These are phyloP conservation scores for Tetraselmis striata DNA, from an alignment of 139 green algal genomes.

Conservation along the genomic window DNA sequence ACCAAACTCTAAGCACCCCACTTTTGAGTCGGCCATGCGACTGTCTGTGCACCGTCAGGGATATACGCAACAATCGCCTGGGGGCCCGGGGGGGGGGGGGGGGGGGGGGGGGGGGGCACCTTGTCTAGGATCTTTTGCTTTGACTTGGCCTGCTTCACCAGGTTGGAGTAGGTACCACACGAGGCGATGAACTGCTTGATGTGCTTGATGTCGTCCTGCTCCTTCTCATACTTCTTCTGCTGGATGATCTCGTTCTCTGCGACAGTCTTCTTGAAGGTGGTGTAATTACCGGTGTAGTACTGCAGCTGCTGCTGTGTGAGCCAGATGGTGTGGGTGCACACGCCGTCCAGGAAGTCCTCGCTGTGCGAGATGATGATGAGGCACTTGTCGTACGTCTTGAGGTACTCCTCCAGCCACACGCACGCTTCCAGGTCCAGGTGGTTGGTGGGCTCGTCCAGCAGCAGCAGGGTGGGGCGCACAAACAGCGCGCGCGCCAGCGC, in stretches of 20 bases:
- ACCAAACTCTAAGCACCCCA: no score
- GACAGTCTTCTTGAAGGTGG: constrained; percentile 16
- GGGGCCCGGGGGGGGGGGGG: no score
- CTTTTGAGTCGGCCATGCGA: no score
- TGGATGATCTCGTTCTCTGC: constrained; percentile 53
- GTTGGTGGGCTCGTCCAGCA: constrained; percentile 68
- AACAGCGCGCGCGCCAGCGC: constrained; percentile 88
- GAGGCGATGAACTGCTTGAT: constrained; percentile 60
- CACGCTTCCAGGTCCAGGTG: constrained; percentile 81
- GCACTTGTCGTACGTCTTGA: constrained; percentile 31
- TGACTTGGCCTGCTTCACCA: constrained; percentile 71
- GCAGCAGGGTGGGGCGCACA: constrained; percentile 79
- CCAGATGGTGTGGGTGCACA: constrained; percentile 96
- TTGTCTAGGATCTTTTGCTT: constrained; percentile 83
- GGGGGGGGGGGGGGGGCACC: no score
- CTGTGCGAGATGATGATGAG: constrained; percentile 4
- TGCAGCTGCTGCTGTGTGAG: constrained; percentile 85
- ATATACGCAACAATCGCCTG: no score
- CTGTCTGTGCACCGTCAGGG: no score
- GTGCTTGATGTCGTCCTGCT: constrained; percentile 59
- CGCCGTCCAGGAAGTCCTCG: constrained; percentile 95
- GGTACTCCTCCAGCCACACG: constrained; percentile 93
- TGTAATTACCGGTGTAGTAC: constrained; percentile 74
- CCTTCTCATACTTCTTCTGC: constrained; percentile 55
- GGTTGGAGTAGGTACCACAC: constrained; percentile 63